phyloP scores from a whole-genome alignment of 2,329 filamentous ascomycete species.

The Cordyceps farinosa region DNA sequence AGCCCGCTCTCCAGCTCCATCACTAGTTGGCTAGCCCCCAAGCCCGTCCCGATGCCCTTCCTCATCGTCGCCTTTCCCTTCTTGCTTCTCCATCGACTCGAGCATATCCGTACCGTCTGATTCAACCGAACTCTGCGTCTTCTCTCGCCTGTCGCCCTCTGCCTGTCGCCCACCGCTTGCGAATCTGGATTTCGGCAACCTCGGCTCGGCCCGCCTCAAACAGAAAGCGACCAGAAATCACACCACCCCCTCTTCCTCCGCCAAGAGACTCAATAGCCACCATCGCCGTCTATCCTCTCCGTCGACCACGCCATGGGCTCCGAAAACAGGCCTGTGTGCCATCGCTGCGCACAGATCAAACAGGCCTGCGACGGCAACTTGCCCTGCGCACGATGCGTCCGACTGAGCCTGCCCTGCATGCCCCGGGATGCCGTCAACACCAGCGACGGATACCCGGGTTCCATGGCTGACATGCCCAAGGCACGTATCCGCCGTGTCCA shows the following conservation, averaged over 20 bases:
- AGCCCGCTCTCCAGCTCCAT: constrained; percentile 7
- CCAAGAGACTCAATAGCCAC: background rate
- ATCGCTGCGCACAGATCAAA: constrained; percentile 36
- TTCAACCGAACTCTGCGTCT: background rate
- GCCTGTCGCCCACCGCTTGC: background rate
- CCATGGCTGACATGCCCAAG: constrained; percentile 27
- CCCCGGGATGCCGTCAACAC: constrained; percentile 25
- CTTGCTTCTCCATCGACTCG: background rate
- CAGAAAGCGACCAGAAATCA: background rate
- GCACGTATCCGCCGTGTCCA: constrained; percentile 33
- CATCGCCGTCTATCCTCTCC: background rate
- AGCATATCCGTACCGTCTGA: background rate
- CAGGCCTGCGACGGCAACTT: constrained; percentile 34
- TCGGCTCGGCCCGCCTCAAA: background rate
- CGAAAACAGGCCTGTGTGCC: constrained; percentile 30
- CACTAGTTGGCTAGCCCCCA: background rate
- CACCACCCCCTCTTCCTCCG: background rate
- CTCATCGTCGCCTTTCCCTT: background rate
- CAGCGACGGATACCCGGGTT: background rate
- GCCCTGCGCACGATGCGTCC: constrained; percentile 32
- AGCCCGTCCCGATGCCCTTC: background rate
- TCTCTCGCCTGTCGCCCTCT: background rate
- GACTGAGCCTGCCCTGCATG: constrained; percentile 32
- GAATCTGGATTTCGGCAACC: background rate
- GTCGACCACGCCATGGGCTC: constrained; percentile 25